Evolutionary conservation across 306 rosid genomes (phyloP), one percentile per base, ranked within the genome.

Genomic region (Fagus sylvatica): DNA sequence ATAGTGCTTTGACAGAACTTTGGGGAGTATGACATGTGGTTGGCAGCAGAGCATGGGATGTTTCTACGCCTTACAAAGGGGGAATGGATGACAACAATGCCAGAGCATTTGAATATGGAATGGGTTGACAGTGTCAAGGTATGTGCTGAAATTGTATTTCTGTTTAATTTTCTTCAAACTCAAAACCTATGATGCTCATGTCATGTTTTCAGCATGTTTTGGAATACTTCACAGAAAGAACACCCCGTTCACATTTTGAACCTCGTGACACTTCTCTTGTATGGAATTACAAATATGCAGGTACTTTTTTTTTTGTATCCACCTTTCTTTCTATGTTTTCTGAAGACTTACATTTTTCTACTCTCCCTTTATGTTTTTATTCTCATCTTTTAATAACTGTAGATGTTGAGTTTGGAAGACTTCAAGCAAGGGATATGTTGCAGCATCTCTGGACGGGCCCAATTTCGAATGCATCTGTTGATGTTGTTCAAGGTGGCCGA

Each of bases 381-480:
- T 55, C 55, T 72, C 53, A 32, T 60, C 66, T 53, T 75, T 69
- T 71, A 59, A 73, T 22, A 48, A 74, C 84, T 80, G 78, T 69
- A 94, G 98, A 94, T 88, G 68, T 81, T 76, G 98, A 94, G 79
- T 94, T 94, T 76, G 98, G 98, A 81, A 88, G 83, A 87, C 88
- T 94, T 72, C 98, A 94, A 89, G 98, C 98, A 37, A 89, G 91
- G 85, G 98, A 94, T 77, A 88, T 94, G 98, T 81, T 94, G 78
- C 98, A 94, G 88, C 98, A 94, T 88, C 96, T 94, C 74, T 94
- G 98, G 91, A 94, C 97, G 2, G 98, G 97, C 67, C 97, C 98
- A 73, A 94, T 94, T 81, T 94, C 98, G 60, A 94, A 94, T 82
- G 93, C 98, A 49, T 84, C 96, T 32, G 90, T 95, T 59, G 98